Conservation (phyloP, 805 yeast species). For the Danielia oregonensis region DNA sequence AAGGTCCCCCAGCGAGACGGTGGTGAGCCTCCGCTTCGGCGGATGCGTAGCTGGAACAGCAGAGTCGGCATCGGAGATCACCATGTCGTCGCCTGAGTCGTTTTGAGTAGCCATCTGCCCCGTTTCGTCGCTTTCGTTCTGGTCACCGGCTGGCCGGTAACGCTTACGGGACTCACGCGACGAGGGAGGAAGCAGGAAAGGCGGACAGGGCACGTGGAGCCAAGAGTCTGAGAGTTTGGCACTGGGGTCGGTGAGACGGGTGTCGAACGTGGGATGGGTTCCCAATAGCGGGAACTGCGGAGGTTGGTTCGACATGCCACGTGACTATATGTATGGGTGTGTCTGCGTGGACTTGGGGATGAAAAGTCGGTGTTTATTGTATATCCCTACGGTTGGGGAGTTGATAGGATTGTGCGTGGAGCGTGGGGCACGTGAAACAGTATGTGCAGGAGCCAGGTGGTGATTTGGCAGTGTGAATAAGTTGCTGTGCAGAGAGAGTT, state of each 20-base stretch:
- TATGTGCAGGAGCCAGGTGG: too few species aligned
- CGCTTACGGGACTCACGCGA: slow-evolving; percentile 19
- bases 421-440: too few species aligned
- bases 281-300: slow-evolving; percentile 33
- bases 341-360: too few species aligned
- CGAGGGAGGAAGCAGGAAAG: slow-evolving; percentile 13
- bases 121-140: slow-evolving; percentile 13
- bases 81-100: slow-evolving; percentile 33
- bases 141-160: slow-evolving; percentile 17
- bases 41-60: slow-evolving; percentile 27
- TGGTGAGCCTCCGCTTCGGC: slow-evolving; percentile 34
- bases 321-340: too few species aligned
- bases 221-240: slow-evolving; percentile 31
- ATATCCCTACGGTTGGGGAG: too few species aligned
- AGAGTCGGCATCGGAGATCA: slow-evolving; percentile 31
- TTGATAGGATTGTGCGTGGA: too few species aligned
- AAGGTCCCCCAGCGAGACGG: slow-evolving; percentile 1
- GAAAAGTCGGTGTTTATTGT: too few species aligned
- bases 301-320: slow-evolving; percentile 19
- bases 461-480: too few species aligned
- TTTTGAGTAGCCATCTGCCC: background rate
- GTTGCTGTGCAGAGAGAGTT: too few species aligned
- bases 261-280: slow-evolving; percentile 28
- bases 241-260: slow-evolving; percentile 25
- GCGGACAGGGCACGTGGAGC: slow-evolving; percentile 27